phyloP scores from a whole-genome alignment of 768 basidiomycete species.

The Lentinula raphanica region DNA sequence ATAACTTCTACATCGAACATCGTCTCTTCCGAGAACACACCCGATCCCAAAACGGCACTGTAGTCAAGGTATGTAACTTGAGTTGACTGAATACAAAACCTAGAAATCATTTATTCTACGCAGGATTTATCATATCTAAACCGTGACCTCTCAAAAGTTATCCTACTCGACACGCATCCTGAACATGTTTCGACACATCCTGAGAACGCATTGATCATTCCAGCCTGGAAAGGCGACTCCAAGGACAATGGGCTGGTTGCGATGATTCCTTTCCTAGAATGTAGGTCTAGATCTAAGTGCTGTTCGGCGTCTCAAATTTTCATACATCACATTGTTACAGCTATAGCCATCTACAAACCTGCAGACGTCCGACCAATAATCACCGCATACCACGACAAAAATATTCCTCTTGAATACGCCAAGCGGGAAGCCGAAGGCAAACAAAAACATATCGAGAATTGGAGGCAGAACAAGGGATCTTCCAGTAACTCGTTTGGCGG shows the following conservation, averaged over 20 bases:
- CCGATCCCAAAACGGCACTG: conserved; percentile 70
- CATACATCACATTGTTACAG: conserved; percentile 31
- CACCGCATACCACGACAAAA: conserved; percentile 77
- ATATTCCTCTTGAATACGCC: conserved; percentile 85
- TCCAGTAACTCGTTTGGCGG: conserved; percentile 26
- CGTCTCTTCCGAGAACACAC: conserved; percentile 92
- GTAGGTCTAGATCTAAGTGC: conserved; percentile 38
- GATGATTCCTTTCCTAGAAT: conserved; percentile 98
- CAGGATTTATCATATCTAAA: conserved; percentile 93
- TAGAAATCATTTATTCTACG: background rate
- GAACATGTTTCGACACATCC: conserved; percentile 78
- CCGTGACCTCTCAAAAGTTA: conserved; percentile 85
- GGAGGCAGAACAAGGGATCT: conserved; percentile 45
- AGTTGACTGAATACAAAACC: background rate
- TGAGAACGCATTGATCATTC: conserved; percentile 81
- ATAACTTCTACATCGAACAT: conserved; percentile 83
- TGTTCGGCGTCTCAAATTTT: conserved; percentile 1
- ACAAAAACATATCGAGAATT: conserved; percentile 71
- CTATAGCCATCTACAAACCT: conserved; percentile 88
- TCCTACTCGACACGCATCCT: conserved; percentile 79
- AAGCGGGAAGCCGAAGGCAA: conserved; percentile 84
- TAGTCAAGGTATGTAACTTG: conserved; percentile 65
- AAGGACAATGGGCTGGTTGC: conserved; percentile 69
- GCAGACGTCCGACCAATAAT: conserved; percentile 85
- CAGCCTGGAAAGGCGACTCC: conserved; percentile 81